Percentiles rank a stretch among this genome's conserved stretches.
Evolutionary conservation across 2,329 filamentous ascomycete genomes (phyloP).

Genomic region (Curvularia verruculosa): DNA sequence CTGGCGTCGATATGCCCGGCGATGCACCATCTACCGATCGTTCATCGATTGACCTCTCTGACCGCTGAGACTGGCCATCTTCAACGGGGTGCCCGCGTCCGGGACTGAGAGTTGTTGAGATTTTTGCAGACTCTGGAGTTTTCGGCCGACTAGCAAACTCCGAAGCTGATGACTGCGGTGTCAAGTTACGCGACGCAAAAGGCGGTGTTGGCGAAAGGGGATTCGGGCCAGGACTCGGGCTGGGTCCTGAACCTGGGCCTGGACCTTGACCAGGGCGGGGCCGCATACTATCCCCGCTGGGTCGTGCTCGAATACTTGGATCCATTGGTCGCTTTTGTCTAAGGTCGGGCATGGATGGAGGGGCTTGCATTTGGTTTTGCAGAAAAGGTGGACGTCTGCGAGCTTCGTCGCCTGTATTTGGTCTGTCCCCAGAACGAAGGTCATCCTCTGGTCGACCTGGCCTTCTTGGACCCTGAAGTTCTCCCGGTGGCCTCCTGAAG

Average conservation of each 20-base stretch:
- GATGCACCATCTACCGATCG: slow-evolving; percentile 29
- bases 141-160: slow-evolving; percentile 44
- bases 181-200: slow-evolving; percentile 44
- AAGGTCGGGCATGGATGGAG: slow-evolving; percentile 36
- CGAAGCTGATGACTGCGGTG: slow-evolving; percentile 49
- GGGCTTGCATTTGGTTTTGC: slow-evolving; percentile 28
- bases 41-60: slow-evolving; percentile 39
- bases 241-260: slow-evolving; percentile 15
- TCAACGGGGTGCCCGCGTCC: slow-evolving; percentile 37
- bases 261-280: slow-evolving; percentile 29
- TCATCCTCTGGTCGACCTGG: slow-evolving; percentile 30
- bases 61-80: slow-evolving; percentile 40
- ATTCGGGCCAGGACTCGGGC: slow-evolving; percentile 41
- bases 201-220: slow-evolving; percentile 36
- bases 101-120: slow-evolving; percentile 34
- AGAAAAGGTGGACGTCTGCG: slow-evolving; percentile 35
- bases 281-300: slow-evolving; percentile 46
- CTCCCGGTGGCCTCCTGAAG: slow-evolving; percentile 32
- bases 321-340: slow-evolving; percentile 45
- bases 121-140: slow-evolving; percentile 40
- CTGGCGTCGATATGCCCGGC: slow-evolving; percentile 29
- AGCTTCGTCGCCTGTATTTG: slow-evolving; percentile 38
- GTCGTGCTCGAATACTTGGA: slow-evolving; percentile 40
- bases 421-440: slow-evolving; percentile 28
- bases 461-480: slow-evolving; percentile 26